Conservation (phyloP, 202 grass and related monocot species). For the Zoysia matrella region DNA sequence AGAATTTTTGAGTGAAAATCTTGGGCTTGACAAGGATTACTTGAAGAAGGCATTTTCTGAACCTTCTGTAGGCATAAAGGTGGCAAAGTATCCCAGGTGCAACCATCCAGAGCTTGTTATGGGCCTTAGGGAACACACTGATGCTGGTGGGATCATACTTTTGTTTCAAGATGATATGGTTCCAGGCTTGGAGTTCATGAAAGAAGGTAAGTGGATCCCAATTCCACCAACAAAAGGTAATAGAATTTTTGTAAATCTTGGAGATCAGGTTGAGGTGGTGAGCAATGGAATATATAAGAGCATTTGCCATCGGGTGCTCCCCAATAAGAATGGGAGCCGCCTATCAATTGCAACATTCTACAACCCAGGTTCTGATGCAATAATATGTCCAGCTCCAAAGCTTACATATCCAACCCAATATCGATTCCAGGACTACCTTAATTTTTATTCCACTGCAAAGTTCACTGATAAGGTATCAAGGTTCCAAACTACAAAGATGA, state of each 20-base stretch:
- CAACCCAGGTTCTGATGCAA: slow-evolving; percentile 22
- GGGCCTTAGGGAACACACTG: slow-evolving; percentile 69
- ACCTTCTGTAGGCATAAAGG: slow-evolving; percentile 71
- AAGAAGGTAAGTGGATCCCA: slow-evolving; percentile 66
- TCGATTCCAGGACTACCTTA: slow-evolving; percentile 75
- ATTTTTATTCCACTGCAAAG: slow-evolving; percentile 61
- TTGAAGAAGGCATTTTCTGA: slow-evolving; percentile 57
- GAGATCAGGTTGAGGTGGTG: slow-evolving; percentile 75
- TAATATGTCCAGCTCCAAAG: slow-evolving; percentile 67
- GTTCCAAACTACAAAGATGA: slow-evolving; percentile 60
- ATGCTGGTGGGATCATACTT: slow-evolving; percentile 77
- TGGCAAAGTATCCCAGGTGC: slow-evolving; percentile 73
- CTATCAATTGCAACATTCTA: slow-evolving; percentile 57
- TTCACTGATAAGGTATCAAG: slow-evolving; percentile 64
- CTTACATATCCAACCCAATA: slow-evolving; percentile 70
- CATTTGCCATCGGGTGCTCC: slow-evolving; percentile 58
- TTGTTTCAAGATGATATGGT: slow-evolving; percentile 64
- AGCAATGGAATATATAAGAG: slow-evolving; percentile 77
- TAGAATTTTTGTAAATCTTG: slow-evolving; percentile 69
- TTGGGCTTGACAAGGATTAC: slow-evolving; percentile 1
- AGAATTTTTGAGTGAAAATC: slow-evolving; percentile 46
- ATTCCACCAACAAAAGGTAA: slow-evolving; percentile 59
- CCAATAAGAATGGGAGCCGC: slow-evolving; percentile 58
- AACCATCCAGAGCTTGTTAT: slow-evolving; percentile 54
- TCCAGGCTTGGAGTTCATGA: slow-evolving; percentile 73